Conservation (phyloP, 75 land plant species). For the Selaginella tamariscina region DNA sequence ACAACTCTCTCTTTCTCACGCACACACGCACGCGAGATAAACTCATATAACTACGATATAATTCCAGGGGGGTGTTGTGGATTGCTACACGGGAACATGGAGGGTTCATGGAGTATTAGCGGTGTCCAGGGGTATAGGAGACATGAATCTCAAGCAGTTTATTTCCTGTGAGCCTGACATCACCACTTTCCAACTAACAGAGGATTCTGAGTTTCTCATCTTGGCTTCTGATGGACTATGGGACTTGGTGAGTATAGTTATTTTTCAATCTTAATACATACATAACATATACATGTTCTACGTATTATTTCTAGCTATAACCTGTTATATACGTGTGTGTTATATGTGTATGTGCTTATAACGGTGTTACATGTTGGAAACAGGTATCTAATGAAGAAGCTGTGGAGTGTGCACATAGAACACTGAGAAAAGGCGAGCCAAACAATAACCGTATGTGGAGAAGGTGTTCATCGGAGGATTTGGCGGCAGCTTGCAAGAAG, state of each 20-base stretch:
- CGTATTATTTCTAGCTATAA: too few species aligned
- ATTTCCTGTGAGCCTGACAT: conserved; percentile 46
- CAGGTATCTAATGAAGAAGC: background rate
- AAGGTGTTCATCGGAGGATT: background rate
- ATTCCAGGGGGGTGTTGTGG: conserved; percentile 56
- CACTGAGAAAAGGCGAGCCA: too few species aligned
- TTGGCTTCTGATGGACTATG: conserved; percentile 76
- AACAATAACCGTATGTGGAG: too few species aligned
- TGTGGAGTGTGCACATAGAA: background rate
- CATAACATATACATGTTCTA: too few species aligned
- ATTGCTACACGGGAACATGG: conserved; percentile 40
- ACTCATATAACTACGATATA: background rate
- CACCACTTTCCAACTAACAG: conserved; percentile 20
- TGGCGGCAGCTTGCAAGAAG: background rate
- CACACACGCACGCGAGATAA: too few species aligned
- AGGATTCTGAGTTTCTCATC: conserved; percentile 49
- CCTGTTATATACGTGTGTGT: too few species aligned
- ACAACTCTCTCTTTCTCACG: too few species aligned
- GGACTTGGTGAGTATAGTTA: conserved; percentile 38
- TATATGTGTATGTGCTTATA: too few species aligned
- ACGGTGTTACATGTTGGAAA: too few species aligned
- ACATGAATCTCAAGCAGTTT: conserved; percentile 45
- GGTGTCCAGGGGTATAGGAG: conserved; percentile 59
- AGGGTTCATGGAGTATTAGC: conserved; percentile 56
- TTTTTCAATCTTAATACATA: too few species aligned